phyloP scores from a whole-genome alignment of 2,329 filamentous ascomycete species.

The Ophiognomonia clavigignenti-juglandacearum region DNA sequence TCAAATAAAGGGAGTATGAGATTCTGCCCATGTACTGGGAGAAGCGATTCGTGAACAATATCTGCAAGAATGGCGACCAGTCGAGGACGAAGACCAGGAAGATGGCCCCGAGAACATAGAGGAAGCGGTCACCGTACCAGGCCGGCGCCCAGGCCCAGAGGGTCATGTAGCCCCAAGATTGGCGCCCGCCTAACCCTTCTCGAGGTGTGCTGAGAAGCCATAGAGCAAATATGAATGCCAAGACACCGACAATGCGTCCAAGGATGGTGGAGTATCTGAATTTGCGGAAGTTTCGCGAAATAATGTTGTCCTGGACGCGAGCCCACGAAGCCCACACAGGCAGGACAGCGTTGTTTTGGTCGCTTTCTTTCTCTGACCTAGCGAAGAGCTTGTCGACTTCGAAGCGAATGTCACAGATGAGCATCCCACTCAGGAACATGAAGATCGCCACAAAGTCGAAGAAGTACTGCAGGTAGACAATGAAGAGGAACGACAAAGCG shows the following conservation, averaged over 20 bases:
- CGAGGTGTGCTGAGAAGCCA: conserved; percentile 11
- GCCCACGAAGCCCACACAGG: conserved; percentile 8
- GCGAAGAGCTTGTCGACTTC: conserved; percentile 15
- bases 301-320: not conserved
- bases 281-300: not conserved
- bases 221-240: not conserved
- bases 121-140: conserved; percentile 1
- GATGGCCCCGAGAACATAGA: not conserved
- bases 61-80: conserved; percentile 2
- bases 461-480: conserved; percentile 21
- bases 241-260: not conserved
- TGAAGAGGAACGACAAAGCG: conserved; percentile 15
- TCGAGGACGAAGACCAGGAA: conserved; percentile 7
- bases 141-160: conserved; percentile 1
- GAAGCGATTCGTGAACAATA: conserved; percentile 12
- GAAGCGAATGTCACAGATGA: conserved; percentile 26
- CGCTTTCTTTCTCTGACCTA: not conserved
- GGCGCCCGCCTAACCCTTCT: not conserved
- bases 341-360: not conserved
- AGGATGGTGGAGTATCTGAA: not conserved
- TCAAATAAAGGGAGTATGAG: conserved; percentile 10
- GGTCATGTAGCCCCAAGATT: conserved; percentile 5
- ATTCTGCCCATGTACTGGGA: conserved; percentile 16
- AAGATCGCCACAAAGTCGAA: conserved; percentile 24
- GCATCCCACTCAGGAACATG: conserved; percentile 28